Evolutionary conservation across 257 asterid species (phyloP), one percentile per base, ranked within the genome.

Genomic region (Galeopsis tetrahit): DNA sequence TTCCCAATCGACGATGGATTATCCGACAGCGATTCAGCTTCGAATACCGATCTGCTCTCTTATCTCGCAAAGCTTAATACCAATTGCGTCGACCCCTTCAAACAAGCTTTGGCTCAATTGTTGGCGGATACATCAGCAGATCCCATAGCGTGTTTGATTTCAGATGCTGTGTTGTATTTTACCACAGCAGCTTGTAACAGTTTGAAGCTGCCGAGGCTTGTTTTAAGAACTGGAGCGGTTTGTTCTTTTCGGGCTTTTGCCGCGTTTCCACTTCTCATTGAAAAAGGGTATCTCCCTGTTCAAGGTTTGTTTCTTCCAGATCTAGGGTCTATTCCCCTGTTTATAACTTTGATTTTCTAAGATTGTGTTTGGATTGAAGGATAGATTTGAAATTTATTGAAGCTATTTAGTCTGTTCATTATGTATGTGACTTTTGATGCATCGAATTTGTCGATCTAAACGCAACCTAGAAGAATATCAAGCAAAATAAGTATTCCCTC

Each of bases 171-270:
- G 5, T 63, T 68, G 33, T 39, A 74, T 64, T 69, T 58, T 61
- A 44, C 83, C 46, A n/a, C 68, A 0, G 79, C 63, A 0, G 79
- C 75, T n/a, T 86, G 83, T 31, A 49, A 58, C 49, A 53, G 60
- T 43, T 59, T 87, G 28, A 70, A 71, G 11, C 39, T 85, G 10
- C 89, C 89, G 1, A 78, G 82, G 76, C 61, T 87, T 35, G 80
- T 78, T 31, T 65, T 87, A 21, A 77, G 81, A 2, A 62, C 87
- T 4, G 55, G 57, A 7, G 46, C 68, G 6, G 80, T 81, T 14
- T 38, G 74, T 66, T 77, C 66, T 46, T 58, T 79, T 68, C 62
- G 66, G 31, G 74, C 85, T 43, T 67, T 28, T 56, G 71, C 74
- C 33, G 69, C 70, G 8, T 42, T 87, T 32, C 78, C 75, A 2